phyloP scores from a whole-genome alignment of 306 rosid genomes.

The Luffa aegyptiaca region DNA sequence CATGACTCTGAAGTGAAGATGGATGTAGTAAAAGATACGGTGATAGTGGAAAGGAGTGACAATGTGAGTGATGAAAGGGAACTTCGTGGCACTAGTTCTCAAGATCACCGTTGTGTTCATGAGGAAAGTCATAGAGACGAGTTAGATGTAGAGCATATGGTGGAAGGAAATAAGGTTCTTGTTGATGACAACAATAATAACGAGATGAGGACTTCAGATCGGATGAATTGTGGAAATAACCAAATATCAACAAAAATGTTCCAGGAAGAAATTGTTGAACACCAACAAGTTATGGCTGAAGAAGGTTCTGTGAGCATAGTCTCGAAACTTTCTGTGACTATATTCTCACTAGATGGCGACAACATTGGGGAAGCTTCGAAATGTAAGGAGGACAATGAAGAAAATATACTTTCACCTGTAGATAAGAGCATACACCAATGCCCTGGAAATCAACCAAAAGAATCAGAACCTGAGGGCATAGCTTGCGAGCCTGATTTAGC shows the following conservation, averaged over 20 bases:
- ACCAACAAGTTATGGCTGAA: slow-evolving; percentile 6
- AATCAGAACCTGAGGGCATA: slow-evolving; percentile 14
- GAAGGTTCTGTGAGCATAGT: slow-evolving; percentile 10
- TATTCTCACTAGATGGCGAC: neutral
- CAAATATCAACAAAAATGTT: slow-evolving; percentile 25
- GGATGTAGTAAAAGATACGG: slow-evolving; percentile 15
- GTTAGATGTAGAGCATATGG: slow-evolving; percentile 18
- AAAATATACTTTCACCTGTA: neutral
- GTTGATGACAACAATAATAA: slow-evolving; percentile 16
- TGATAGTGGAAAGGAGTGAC: slow-evolving; percentile 20
- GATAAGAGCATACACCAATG: slow-evolving; percentile 10
- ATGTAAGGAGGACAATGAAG: slow-evolving; percentile 12
- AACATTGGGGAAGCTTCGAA: slow-evolving; percentile 7
- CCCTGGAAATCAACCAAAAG: slow-evolving; percentile 18
- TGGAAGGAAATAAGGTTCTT: slow-evolving; percentile 31
- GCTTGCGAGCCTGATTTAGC: slow-evolving; percentile 9
- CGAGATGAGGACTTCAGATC: slow-evolving; percentile 7
- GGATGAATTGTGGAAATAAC: slow-evolving; percentile 15
- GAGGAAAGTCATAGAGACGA: slow-evolving; percentile 22
- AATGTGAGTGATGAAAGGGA: slow-evolving; percentile 7
- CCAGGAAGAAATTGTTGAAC: slow-evolving; percentile 21
- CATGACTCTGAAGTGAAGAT: slow-evolving; percentile 4
- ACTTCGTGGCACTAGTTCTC: neutral
- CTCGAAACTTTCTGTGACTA: slow-evolving; percentile 14
- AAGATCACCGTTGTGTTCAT: slow-evolving; percentile 8